Conservation (phyloP, 2,329 filamentous ascomycete genomes). For the Hymenoscyphus salicellus region DNA sequence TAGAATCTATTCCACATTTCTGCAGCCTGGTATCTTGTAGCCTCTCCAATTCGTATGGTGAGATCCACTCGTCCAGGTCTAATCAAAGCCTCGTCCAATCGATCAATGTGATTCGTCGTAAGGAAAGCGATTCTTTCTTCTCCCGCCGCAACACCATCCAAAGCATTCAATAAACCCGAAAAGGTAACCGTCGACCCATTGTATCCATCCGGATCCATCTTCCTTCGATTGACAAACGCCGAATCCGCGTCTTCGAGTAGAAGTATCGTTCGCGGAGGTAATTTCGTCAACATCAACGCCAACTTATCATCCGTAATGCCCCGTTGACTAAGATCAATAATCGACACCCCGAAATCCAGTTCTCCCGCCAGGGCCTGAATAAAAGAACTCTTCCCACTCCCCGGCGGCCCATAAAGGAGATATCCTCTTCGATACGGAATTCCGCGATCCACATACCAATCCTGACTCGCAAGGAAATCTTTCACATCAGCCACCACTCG, state of each 20-base stretch:
- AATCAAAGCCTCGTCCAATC: slow-evolving; percentile 80
- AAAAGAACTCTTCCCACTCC: slow-evolving; percentile 84
- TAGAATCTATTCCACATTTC: slow-evolving; percentile 96
- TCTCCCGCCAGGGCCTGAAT: slow-evolving; percentile 87
- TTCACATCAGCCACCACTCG: slow-evolving; percentile 49
- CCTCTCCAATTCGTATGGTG: slow-evolving; percentile 85
- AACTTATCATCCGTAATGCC: slow-evolving; percentile 58
- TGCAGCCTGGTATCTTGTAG: slow-evolving; percentile 77
- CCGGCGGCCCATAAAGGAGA: slow-evolving; percentile 73
- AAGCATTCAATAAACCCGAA: slow-evolving; percentile 79
- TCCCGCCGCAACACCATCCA: slow-evolving; percentile 90
- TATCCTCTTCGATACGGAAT: slow-evolving; percentile 78
- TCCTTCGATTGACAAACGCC: slow-evolving; percentile 52
- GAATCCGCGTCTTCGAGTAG: slow-evolving; percentile 56
- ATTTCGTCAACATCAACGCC: slow-evolving; percentile 47
- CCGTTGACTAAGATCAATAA: slow-evolving; percentile 49
- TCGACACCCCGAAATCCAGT: slow-evolving; percentile 51
- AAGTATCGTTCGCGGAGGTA: slow-evolving; percentile 53
- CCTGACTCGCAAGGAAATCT: slow-evolving; percentile 61
- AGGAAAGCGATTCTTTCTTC: slow-evolving; percentile 93
- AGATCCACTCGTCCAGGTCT: slow-evolving; percentile 91
- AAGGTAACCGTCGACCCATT: slow-evolving; percentile 59
- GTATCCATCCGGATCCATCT: slow-evolving; percentile 47
- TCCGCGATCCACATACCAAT: slow-evolving; percentile 81
- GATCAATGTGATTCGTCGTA: slow-evolving; percentile 91